phyloP scores from a whole-genome alignment of 495 filamentous ascomycete genomes.

The Sordaria brevicollis region DNA sequence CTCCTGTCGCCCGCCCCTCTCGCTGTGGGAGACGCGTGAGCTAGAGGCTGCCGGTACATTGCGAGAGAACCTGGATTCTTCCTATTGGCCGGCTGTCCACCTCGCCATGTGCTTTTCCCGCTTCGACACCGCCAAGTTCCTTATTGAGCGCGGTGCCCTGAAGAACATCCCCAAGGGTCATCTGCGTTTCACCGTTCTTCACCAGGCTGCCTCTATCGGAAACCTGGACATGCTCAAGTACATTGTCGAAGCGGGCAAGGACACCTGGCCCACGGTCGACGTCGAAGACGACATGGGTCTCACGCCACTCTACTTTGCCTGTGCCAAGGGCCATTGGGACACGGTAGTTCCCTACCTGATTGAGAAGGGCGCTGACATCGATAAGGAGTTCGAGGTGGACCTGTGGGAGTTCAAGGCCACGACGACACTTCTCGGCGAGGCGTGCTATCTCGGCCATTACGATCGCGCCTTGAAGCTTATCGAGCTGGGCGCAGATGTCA shows the following conservation, averaged over 20 bases:
- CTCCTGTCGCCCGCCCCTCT: neutral
- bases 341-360: neutral
- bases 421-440: constrained; percentile 4
- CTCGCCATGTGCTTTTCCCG: constrained; percentile 6
- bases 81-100: constrained; percentile 5
- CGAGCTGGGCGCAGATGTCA: constrained; percentile 5
- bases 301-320: constrained; percentile 4
- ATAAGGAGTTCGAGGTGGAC: neutral
- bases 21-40: neutral
- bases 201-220: constrained; percentile 2
- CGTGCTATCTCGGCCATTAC: constrained; percentile 6
- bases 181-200: neutral
- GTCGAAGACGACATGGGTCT: constrained; percentile 1
- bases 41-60: neutral
- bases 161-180: neutral
- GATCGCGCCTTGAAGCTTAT: constrained; percentile 1
- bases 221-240: neutral
- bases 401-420: neutral
- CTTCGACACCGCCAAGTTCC: constrained; percentile 1
- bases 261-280: neutral
- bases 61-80: neutral
- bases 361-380: neutral
- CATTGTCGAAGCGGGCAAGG: neutral
- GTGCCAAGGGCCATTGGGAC: neutral
- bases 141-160: constrained; percentile 1